phyloP scores from a whole-genome alignment of 208 protist species.

The Borovskyia barvae region DNA sequence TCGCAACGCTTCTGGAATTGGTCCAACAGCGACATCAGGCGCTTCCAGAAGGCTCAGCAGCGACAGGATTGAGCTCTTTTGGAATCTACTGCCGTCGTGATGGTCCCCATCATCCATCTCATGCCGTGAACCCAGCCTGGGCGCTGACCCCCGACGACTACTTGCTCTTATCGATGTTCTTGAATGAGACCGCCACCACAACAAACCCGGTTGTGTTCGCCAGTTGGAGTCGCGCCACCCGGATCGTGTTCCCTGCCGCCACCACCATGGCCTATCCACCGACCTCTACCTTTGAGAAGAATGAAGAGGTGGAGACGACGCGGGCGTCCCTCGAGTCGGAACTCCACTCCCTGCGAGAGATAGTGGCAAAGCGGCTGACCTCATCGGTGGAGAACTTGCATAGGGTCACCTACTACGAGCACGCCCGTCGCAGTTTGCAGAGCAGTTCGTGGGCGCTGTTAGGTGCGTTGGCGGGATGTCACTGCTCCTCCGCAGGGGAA shows the following conservation, averaged over 20 bases:
- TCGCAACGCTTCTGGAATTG: slow-evolving; percentile 22
- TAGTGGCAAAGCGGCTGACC: slow-evolving; percentile 44
- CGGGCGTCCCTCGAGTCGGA: slow-evolving; percentile 36
- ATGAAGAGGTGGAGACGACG: slow-evolving; percentile 22
- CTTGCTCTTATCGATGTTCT: slow-evolving; percentile 57
- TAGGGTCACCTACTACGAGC: slow-evolving; percentile 15
- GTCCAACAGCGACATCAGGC: neutral
- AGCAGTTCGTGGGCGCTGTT: slow-evolving; percentile 6
- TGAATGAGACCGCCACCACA: slow-evolving; percentile 59
- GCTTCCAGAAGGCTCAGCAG: neutral
- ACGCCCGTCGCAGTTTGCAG: slow-evolving; percentile 16
- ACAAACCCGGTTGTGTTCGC: slow-evolving; percentile 22
- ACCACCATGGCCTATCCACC: slow-evolving; percentile 21
- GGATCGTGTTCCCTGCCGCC: slow-evolving; percentile 27
- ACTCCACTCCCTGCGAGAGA: slow-evolving; percentile 42
- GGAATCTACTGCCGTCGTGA: too few species aligned
- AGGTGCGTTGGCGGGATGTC: slow-evolving; percentile 1
- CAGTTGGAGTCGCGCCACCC: slow-evolving; percentile 26
- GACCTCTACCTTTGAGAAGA: neutral
- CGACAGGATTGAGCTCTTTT: neutral
- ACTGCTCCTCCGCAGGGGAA: neutral
- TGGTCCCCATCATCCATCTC: too few species aligned
- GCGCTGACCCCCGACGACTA: slow-evolving; percentile 37
- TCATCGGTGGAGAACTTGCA: slow-evolving; percentile 12
- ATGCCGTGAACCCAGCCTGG: neutral